These are phyloP conservation scores for Klebsormidium nitens DNA, from an alignment of 139 green algal genomes.

Conservation along the genomic window DNA sequence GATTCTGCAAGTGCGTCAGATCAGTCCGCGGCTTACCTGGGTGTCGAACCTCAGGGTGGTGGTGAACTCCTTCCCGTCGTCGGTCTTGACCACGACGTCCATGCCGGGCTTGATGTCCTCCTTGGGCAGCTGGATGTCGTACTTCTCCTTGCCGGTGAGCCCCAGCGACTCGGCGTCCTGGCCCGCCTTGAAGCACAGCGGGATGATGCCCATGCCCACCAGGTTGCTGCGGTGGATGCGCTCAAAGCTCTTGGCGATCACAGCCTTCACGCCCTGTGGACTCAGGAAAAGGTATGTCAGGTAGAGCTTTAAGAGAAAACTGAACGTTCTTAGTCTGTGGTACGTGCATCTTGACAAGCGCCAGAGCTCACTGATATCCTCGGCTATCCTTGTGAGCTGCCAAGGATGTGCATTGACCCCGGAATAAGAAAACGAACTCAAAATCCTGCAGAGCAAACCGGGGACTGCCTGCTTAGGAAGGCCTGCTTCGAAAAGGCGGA, in stretches of 20 bases:
- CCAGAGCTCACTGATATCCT: not conserved
- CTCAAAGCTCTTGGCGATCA: slow-evolving; percentile 50
- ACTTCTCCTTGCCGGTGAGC: slow-evolving; percentile 42
- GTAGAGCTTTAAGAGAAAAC: too few relatives aligned
- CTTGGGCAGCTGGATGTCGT: slow-evolving; percentile 36
- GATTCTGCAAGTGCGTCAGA: too few relatives aligned
- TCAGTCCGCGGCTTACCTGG: slow-evolving; percentile 35
- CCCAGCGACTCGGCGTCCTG: slow-evolving; percentile 35
- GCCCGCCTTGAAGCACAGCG: slow-evolving; percentile 44
- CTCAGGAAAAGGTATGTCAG: too few relatives aligned
- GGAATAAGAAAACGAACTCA: slow-evolving; percentile 3
- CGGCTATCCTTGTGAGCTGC: too few relatives aligned
- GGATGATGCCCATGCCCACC: slow-evolving; percentile 47
- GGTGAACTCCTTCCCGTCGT: slow-evolving; percentile 30
- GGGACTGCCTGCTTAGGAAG: too few relatives aligned
- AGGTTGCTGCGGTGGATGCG: slow-evolving; percentile 49
- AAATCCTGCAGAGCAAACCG: too few relatives aligned
- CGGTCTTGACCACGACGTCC: slow-evolving; percentile 37
- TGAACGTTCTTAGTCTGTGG: too few relatives aligned
- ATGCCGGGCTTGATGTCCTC: slow-evolving; percentile 44
- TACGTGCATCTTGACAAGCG: not conserved
- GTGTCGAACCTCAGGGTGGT: slow-evolving; percentile 41
- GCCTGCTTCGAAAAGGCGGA: too few relatives aligned
- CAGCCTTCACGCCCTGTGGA: slow-evolving; percentile 42
- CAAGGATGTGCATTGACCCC: too few relatives aligned